phyloP scores from a whole-genome alignment of 208 protist species.

The Trypanosoma platydactyli region DNA sequence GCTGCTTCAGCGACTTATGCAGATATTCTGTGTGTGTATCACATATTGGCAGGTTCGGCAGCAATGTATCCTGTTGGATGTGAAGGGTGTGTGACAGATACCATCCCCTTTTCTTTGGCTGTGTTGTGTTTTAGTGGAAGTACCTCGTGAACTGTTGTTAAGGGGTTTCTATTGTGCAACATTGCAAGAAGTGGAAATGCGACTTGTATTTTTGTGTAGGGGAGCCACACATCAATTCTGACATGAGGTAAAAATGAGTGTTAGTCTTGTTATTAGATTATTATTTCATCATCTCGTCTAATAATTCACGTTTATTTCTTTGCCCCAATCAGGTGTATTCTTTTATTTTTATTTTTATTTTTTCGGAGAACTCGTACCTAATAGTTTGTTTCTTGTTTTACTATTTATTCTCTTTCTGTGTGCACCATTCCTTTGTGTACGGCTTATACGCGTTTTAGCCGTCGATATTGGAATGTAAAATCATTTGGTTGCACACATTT shows the following conservation, averaged over 20 bases:
- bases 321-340: neutral
- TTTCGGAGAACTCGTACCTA: no score
- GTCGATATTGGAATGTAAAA: neutral
- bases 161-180: neutral
- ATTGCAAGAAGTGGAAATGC: neutral
- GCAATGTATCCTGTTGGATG: neutral
- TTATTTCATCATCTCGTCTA: neutral
- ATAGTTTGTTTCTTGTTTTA: no score
- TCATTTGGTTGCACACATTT: neutral
- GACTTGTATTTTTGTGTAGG: no score
- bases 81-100: conserved; percentile 7
- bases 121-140: neutral
- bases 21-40: conserved; percentile 5
- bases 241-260: neutral
- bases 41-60: conserved; percentile 13
- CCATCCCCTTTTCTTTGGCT: no score
- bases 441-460: neutral
- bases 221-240: neutral
- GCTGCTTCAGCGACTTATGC: neutral
- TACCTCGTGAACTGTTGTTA: neutral
- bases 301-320: neutral
- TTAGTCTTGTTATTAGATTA: conserved; percentile 1
- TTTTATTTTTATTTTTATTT: no score
- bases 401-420: no score
- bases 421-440: no score